Conservation (phyloP, 768 basidiomycete genomes). For the Mycena galericulata region DNA sequence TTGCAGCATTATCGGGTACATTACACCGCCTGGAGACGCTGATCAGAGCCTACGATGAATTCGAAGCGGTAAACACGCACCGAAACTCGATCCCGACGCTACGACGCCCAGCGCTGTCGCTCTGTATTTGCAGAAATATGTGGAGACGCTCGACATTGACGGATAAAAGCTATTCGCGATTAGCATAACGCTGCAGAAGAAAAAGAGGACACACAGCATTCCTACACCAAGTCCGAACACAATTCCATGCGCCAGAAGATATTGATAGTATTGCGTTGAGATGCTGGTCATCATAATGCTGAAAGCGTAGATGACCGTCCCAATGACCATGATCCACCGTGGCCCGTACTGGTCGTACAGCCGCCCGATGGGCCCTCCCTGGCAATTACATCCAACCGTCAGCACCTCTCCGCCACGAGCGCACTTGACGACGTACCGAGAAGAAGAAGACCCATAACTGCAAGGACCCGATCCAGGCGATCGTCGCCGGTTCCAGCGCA, state of each 20-base stretch:
- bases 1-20: conserved; percentile 76
- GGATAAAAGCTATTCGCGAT: conserved; percentile 70
- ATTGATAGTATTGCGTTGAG: conserved; percentile 68
- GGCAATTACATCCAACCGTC: not conserved
- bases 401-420: not conserved
- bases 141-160: conserved; percentile 72
- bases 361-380: conserved; percentile 74
- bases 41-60: not conserved
- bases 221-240: conserved; percentile 76
- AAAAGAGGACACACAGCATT: conserved; percentile 61
- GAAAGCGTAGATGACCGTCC: conserved; percentile 59
- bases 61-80: conserved; percentile 46
- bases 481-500: conserved; percentile 61
- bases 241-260: conserved; percentile 71
- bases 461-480: conserved; percentile 79
- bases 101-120: conserved; percentile 81
- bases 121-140: conserved; percentile 72
- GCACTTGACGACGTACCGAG: conserved; percentile 57
- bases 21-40: conserved; percentile 66
- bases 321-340: conserved; percentile 61
- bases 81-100: conserved; percentile 75
- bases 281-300: conserved; percentile 74
- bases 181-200: conserved; percentile 19
- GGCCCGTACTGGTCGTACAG: conserved; percentile 74
- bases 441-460: conserved; percentile 80